These are phyloP conservation scores for Falciphora oryzae DNA, from an alignment of 2,329 filamentous ascomycete genomes.

Conservation along the genomic window DNA sequence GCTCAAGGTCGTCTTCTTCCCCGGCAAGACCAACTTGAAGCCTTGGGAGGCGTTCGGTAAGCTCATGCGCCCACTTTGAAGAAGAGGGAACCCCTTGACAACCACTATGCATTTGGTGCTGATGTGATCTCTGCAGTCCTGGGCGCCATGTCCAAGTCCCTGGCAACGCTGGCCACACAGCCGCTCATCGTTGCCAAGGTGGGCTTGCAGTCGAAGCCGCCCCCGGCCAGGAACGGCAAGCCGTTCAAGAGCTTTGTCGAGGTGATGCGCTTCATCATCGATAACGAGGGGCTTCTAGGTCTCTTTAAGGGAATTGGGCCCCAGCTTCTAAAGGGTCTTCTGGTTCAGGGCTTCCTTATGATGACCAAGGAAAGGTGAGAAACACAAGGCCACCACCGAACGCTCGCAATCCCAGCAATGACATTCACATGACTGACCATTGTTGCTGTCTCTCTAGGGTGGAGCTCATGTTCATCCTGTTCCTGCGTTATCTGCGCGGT, in stretches of 20 bases:
- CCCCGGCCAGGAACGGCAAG: constrained; percentile 75
- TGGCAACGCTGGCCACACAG: constrained; percentile 89
- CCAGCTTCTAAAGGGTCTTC: constrained; percentile 84
- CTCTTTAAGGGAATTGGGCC: constrained; percentile 96
- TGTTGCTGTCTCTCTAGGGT: constrained; percentile 48
- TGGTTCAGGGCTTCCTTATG: constrained; percentile 96
- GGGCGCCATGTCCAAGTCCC: constrained; percentile 84
- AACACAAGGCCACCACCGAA: constrained; percentile 3
- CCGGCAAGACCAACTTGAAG: constrained; percentile 67
- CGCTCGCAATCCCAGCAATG: constrained; percentile 11
- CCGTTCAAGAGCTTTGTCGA: constrained; percentile 91
- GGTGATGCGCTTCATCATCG: constrained; percentile 89
- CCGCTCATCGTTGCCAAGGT: constrained; percentile 98
- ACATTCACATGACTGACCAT: background rate
- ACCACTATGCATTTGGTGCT: background rate
- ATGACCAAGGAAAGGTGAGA: constrained; percentile 94
- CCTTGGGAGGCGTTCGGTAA: constrained; percentile 88
- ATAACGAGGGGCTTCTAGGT: constrained; percentile 76
- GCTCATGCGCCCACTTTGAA: constrained; percentile 29
- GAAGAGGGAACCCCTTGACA: background rate
- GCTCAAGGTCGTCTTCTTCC: constrained; percentile 70
- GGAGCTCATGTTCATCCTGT: constrained; percentile 78
- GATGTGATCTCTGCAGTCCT: constrained; percentile 53
- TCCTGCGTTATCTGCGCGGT: constrained; percentile 75
- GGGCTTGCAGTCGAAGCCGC: constrained; percentile 88